A percentile compares a stretch with the other conserved stretches of the same genome.
Evolutionary conservation across 495 filamentous ascomycete genomes (phyloP).

Genomic region (Hyaloscypha bicolor): DNA sequence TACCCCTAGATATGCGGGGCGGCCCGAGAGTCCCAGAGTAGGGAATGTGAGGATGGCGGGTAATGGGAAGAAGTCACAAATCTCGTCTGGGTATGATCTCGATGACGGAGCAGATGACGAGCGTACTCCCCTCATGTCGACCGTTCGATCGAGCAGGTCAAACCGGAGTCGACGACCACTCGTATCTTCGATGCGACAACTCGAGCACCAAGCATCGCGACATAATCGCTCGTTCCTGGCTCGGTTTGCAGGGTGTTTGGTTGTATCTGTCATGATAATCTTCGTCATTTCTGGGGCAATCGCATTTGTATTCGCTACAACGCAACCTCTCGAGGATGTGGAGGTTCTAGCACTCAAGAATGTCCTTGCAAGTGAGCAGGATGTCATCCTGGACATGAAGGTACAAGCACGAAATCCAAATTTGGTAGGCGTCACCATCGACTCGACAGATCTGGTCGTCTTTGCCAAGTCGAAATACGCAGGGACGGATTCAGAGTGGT

Average conservation of each 20-base stretch:
- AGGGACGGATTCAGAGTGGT: constrained; percentile 71
- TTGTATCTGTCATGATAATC: constrained; percentile 72
- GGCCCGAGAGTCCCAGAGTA: constrained; percentile 54
- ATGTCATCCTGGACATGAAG: constrained; percentile 93
- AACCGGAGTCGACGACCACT: constrained; percentile 58
- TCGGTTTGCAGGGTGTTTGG: constrained; percentile 77
- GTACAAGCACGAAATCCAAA: constrained; percentile 91
- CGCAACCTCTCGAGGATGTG: constrained; percentile 81
- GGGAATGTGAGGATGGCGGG: constrained; percentile 32
- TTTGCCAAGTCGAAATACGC: constrained; percentile 92
- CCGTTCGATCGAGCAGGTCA: constrained; percentile 57
- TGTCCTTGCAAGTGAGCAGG: constrained; percentile 90
- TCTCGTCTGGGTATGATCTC: constrained; percentile 48
- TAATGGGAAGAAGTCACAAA: constrained; percentile 51
- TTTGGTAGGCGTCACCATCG: constrained; percentile 79
- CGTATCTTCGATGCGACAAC: constrained; percentile 66
- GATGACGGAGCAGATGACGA: constrained; percentile 81
- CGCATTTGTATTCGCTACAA: constrained; percentile 86
- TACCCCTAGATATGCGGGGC: constrained; percentile 59
- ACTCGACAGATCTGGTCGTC: constrained; percentile 83
- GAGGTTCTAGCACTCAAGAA: constrained; percentile 77
- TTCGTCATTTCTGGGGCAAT: constrained; percentile 78
- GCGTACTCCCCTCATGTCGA: constrained; percentile 74
- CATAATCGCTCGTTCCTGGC: constrained; percentile 63
- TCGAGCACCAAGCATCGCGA: constrained; percentile 73